Evolutionary conservation across 305 asterid genomes (phyloP).

Genomic region (Euphrasia arctica): DNA sequence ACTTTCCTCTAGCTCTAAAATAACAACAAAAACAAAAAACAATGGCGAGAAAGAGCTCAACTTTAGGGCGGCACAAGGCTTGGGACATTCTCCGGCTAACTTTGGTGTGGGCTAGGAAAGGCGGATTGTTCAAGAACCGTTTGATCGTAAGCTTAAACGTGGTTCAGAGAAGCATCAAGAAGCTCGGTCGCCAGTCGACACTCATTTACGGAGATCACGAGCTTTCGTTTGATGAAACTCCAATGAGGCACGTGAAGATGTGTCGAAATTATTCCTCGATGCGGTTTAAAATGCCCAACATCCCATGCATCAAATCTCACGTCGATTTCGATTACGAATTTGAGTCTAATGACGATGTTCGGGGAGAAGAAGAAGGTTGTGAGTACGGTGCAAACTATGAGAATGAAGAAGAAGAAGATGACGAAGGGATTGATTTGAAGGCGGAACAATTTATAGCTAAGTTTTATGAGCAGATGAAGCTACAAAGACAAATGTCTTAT

Average conservation of each 20-base stretch:
- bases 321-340: slow-evolving; percentile 49
- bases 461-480: slow-evolving; percentile 71
- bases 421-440: slow-evolving; percentile 59
- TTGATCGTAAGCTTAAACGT: slow-evolving; percentile 32
- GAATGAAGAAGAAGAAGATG: not conserved
- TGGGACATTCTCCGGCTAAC: slow-evolving; percentile 61
- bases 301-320: slow-evolving; percentile 31
- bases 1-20: not conserved
- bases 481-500: slow-evolving; percentile 58
- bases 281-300: slow-evolving; percentile 73
- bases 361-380: not conserved
- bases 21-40: not conserved
- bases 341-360: slow-evolving; percentile 27
- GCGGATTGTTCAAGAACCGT: slow-evolving; percentile 45
- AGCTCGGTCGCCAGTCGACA: slow-evolving; percentile 26
- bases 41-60: slow-evolving; percentile 43
- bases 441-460: slow-evolving; percentile 78
- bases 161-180: slow-evolving; percentile 32
- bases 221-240: slow-evolving; percentile 68
- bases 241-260: slow-evolving; percentile 56
- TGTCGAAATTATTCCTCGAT: slow-evolving; percentile 45
- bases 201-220: slow-evolving; percentile 65
- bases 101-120: slow-evolving; percentile 60
- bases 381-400: not conserved
- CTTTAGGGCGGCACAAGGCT: slow-evolving; percentile 28